A percentile compares a stretch with the other conserved stretches of the same genome.
These are phyloP conservation scores for Suhomyces sp. DNA, from an alignment of 805 yeast species.

Conservation along the genomic window DNA sequence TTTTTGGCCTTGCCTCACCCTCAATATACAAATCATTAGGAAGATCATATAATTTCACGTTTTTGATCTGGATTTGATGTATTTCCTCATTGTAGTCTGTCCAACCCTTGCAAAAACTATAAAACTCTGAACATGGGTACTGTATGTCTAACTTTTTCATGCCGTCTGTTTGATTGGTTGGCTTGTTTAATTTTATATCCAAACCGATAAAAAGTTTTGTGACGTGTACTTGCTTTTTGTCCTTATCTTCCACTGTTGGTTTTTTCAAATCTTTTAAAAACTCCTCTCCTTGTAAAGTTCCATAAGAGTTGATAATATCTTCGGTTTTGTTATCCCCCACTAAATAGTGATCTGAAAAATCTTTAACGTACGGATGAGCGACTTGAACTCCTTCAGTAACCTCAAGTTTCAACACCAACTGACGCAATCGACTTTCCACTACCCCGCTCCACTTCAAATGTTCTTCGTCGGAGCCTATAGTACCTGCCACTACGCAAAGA, in stretches of 20 bases:
- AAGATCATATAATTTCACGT: constrained; percentile 72
- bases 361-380: constrained; percentile 89
- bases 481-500: constrained; percentile 74
- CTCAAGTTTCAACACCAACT: constrained; percentile 82
- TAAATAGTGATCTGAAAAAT: constrained; percentile 34
- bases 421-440: constrained; percentile 83
- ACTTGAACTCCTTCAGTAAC: constrained; percentile 66
- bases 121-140: constrained; percentile 87
- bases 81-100: constrained; percentile 61
- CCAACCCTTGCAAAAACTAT: constrained; percentile 71
- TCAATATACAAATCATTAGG: constrained; percentile 79
- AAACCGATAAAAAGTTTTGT: constrained; percentile 83
- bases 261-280: too few species aligned
- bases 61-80: constrained; percentile 63
- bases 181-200: constrained; percentile 30
- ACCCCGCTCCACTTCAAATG: constrained; percentile 90
- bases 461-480: constrained; percentile 71
- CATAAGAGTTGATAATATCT: constrained; percentile 45
- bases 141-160: constrained; percentile 76
- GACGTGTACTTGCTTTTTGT: constrained; percentile 44
- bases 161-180: constrained; percentile 16
- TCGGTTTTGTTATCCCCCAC: too few species aligned
- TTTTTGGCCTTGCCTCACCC: constrained; percentile 70
- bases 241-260: too few species aligned
- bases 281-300: constrained; percentile 54